Evolutionary conservation across 108 stramenopile genomes (phyloP).

Genomic region (Skeletonema potamos): DNA sequence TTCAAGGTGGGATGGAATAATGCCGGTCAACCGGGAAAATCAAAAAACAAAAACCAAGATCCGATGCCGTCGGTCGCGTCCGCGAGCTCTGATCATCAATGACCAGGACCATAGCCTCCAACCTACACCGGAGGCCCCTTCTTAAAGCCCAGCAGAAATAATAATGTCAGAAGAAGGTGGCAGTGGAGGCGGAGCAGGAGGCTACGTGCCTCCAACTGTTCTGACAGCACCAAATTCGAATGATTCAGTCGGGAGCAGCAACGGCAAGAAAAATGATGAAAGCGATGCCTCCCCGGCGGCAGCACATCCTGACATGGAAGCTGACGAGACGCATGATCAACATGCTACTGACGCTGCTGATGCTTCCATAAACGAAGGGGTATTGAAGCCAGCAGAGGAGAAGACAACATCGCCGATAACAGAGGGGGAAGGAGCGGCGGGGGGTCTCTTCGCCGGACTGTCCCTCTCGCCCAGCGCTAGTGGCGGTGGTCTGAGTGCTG

Average conservation of each 20-base stretch:
- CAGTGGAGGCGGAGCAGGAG: background rate
- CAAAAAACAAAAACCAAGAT: too few species aligned
- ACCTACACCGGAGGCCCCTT: too few species aligned
- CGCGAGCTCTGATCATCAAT: too few species aligned
- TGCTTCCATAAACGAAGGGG: background rate
- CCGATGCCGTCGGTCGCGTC: too few species aligned
- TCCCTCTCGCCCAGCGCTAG: conserved; percentile 1
- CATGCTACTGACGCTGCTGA: background rate
- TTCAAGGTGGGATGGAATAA: too few species aligned
- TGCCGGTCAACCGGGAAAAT: too few species aligned
- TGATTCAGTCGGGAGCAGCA: background rate
- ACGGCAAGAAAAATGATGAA: background rate
- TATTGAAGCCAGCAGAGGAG: background rate
- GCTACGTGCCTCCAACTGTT: background rate
- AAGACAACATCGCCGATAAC: background rate
- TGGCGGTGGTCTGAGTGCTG: background rate
- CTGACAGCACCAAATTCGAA: background rate
- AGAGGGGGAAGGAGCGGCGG: background rate
- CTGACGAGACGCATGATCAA: background rate
- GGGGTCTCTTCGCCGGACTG: conserved; percentile 38
- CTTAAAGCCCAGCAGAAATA: background rate
- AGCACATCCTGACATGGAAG: background rate
- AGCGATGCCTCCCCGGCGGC: background rate
- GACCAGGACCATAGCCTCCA: background rate
- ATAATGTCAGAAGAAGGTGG: background rate